These are phyloP conservation scores for Pseudomicrostroma phylloplanum DNA, from an alignment of 1,284 basidiomycete species.

Conservation along the genomic window DNA sequence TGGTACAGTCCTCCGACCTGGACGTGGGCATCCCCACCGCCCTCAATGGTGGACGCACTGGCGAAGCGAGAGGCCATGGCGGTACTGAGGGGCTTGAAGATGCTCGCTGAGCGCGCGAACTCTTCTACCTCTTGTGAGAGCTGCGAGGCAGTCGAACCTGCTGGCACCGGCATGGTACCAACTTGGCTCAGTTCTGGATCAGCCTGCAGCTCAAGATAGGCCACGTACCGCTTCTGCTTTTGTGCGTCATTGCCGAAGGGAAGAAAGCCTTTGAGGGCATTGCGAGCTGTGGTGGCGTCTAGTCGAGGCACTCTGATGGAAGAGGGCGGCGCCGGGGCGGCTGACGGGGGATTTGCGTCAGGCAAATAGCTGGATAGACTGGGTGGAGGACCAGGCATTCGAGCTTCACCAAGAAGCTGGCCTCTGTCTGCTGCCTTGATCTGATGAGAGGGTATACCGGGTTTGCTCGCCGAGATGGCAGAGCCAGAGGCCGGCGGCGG, in stretches of 20 bases:
- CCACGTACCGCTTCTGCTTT: conserved; percentile 78
- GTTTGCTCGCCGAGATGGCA: conserved; percentile 7
- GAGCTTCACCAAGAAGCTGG: conserved; percentile 71
- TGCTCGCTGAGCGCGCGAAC: conserved; percentile 75
- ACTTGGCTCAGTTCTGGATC: conserved; percentile 50
- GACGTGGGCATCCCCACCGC: conserved; percentile 54
- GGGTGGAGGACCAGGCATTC: conserved; percentile 62
- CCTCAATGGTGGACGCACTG: conserved; percentile 55
- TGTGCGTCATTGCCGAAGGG: conserved; percentile 71
- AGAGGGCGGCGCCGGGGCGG: conserved; percentile 26
- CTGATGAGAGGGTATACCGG: background rate
- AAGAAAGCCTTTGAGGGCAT: conserved; percentile 80
- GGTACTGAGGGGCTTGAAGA: conserved; percentile 85
- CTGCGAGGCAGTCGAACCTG: conserved; percentile 57
- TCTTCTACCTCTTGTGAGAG: conserved; percentile 77
- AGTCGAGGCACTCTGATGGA: conserved; percentile 54
- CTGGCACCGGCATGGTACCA: conserved; percentile 50
- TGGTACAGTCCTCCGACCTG: conserved; percentile 57
- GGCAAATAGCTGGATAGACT: background rate
- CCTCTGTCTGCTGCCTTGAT: conserved; percentile 61
- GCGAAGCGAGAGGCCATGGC: conserved; percentile 91
- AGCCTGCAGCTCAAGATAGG: conserved; percentile 72
- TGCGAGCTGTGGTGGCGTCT: conserved; percentile 71
- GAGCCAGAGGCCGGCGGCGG: background rate
- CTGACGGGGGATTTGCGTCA: conserved; percentile 22